Evolutionary conservation across 306 rosid species (phyloP), one percentile per base, ranked within the genome.

Genomic region (Dalbergia cochinchinensis): DNA sequence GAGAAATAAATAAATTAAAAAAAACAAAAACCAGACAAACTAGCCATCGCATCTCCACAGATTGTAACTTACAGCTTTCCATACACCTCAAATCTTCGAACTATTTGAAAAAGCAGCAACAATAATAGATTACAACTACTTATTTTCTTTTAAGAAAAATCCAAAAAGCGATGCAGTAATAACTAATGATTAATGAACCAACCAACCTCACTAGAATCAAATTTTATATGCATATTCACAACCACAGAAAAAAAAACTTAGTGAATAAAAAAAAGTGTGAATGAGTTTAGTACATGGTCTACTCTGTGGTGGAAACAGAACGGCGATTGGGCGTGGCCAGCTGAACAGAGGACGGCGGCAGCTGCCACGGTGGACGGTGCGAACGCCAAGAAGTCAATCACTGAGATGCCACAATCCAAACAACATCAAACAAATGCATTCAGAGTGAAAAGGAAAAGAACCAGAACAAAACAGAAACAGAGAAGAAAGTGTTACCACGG

Each of bases 291-390:
- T 10, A 37, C 5, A 19, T 45, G 8, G 84, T 87, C 84, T 73
- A 89, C 62, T 67, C 82, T 60, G 39, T 65, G 76, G 63, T 84
- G 83, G 74, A 85, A 87, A 72, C 48, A 45, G 20, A 44, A 45
- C 50, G 34, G 62, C 18, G 22, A 35, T 50, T 47, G 9, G 26
- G 57, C 19, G 15, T 26, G 48, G 9, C 84, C 73, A 12, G 86
- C 82, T 1, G 89, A 88, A 39, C 89, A 85, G 14, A 91, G 89
- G 31, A 88, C 92, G 5, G 97, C 97, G 47, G 97, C 94, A 4
- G 94, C 97, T 0, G 97, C 97, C 0, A 89, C 51, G 16, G 85
- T 64, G 68, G 97, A 93, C 16, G 97, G 93, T 37, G 90, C 13
- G 51, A 85, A 91, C 26, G 63, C 84, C 89, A 91, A 51, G 78